A percentile compares a stretch with the other conserved stretches of the same genome.
Evolutionary conservation across 2,329 filamentous ascomycete species (phyloP).

Genomic region (Amylocarpus encephaloides): DNA sequence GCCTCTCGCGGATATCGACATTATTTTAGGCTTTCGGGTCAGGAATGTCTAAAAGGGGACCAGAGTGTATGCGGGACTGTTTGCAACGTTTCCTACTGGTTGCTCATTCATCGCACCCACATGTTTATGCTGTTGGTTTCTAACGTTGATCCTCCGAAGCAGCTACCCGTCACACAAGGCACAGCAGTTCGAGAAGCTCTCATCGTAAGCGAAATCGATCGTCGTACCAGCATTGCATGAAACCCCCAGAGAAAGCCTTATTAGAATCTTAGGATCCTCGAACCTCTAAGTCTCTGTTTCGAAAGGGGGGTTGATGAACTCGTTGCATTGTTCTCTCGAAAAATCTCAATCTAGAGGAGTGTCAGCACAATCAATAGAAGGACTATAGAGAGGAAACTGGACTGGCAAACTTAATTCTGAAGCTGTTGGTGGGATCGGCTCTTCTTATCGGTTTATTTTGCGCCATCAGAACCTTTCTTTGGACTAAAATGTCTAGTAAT

Average conservation of each 20-base stretch:
- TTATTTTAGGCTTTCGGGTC: slow-evolving; percentile 3
- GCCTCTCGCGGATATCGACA: slow-evolving; percentile 3
- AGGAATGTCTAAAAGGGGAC: not conserved
- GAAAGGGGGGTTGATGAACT: too few relatives aligned
- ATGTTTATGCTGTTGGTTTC: slow-evolving; percentile 3
- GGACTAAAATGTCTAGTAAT: slow-evolving; percentile 1
- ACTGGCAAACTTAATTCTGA: not conserved
- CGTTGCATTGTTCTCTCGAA: too few relatives aligned
- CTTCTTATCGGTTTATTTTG: not conserved
- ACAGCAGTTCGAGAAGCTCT: slow-evolving; percentile 1
- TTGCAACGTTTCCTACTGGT: slow-evolving; percentile 4
- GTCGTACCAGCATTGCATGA: not conserved
- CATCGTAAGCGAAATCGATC: not conserved
- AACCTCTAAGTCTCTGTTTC: not conserved
- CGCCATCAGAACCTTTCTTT: not conserved
- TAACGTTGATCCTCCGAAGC: not conserved
- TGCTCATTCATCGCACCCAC: not conserved
- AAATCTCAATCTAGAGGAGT: too few relatives aligned
- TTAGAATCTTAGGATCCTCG: not conserved
- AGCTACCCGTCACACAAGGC: not conserved
- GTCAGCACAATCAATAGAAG: too few relatives aligned
- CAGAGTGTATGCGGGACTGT: slow-evolving; percentile 4
- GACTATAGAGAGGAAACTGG: too few relatives aligned
- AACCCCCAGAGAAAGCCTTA: not conserved
- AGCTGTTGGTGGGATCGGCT: not conserved